Base-by-base conservation (phyloP, 768 basidiomycete genomes). In the Panaeolus papilionaceus region DNA sequence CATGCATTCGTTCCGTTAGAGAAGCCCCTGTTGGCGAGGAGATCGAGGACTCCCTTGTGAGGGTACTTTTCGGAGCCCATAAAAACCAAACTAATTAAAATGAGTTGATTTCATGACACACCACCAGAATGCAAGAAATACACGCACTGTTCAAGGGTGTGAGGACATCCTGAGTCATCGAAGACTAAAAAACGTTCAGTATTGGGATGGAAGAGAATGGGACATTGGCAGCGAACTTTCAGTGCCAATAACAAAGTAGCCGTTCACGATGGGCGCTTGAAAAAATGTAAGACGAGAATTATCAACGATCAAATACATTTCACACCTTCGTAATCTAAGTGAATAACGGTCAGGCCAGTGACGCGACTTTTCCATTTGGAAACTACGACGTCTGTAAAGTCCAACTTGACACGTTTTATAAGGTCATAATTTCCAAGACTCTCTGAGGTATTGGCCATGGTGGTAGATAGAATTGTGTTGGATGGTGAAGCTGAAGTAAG, bases 11-110 rank as follows among this genome's bases (percentile, higher is more conserved):
- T 94, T 39, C 94, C 94, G 69, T 93, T 89, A 7, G 94, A 92
- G 76, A 96, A 95, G 20, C 94, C 94, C 65, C 96, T 88, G 77
- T 98, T 99, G 2, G 98, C 98, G 23, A 99, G 84, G 66, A 93
- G 90, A 80, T 99, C 97, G 65, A 99, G 87, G 64, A 98, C 90
- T 23, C 96, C 97, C 77, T 99, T 98, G 84, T 94, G 94, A 0
- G 97, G 96, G 75, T 95, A 99, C 72, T 93, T 90, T 74, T 97
- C 90, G 0, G 95, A 97, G 5, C 98, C 98, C 86, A 98, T 92
- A 76, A 99, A 99, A 38, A 98, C 88, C 68, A 97, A 79, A 77
- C 93, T 95, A 18, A 3, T 58, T 26, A 9, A 33, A 65, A 44
- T 38, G 38, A 65, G 62, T 69, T 37, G 49, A 69, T 64, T 63